Evolutionary conservation across 2,329 filamentous ascomycete species (phyloP), one percentile per base, ranked within the genome.

Genomic region (Davidsoniella australis): DNA sequence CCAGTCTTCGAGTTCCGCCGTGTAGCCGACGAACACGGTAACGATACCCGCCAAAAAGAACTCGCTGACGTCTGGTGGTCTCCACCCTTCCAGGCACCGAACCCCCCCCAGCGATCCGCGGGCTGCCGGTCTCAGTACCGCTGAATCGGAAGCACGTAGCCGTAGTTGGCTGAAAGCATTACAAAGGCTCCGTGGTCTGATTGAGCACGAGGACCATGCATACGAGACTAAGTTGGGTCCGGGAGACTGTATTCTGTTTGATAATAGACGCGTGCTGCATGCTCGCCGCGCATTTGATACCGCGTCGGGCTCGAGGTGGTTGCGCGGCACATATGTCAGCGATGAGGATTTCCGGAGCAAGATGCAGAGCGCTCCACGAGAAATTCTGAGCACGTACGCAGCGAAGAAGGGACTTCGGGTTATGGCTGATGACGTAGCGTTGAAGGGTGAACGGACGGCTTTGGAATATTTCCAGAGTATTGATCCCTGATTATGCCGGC

Each of bases 191-290:
- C 71, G 78, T 45, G 52, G 60, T 0, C 55, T 73, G 0, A 63
- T 91, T 20, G 78, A 85, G 55, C 59, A 68, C 1, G 64, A 70
- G 0, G 60, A 66, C 3, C 75, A 75, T 53, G 63, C 86, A 48
- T 82, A 80, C 58, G 72, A 89, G 66, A 70, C 81, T 52, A 81
- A 81, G 63, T 68, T 95, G 62, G 68, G 77, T 48, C 78, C 83
- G 3, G 91, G 89, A 2, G 84, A 94, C 59, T 94, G 86, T 60
- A 87, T 88, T 10, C 72, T 98, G n/a, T 96, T 98, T 60, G 82
- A 94, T 61, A 96, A 96, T 60, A 66, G 78, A 52, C 72, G 89
- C 16, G 71, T 94, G n/a, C 63, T 94, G 59, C 91, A 96, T 66
- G 89, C 87, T 0, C 71, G 91, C 3, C 73, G 70, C 14, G 75